Conservation (phyloP, 495 filamentous ascomycete species). For the Pseudevernia furfuracea region DNA sequence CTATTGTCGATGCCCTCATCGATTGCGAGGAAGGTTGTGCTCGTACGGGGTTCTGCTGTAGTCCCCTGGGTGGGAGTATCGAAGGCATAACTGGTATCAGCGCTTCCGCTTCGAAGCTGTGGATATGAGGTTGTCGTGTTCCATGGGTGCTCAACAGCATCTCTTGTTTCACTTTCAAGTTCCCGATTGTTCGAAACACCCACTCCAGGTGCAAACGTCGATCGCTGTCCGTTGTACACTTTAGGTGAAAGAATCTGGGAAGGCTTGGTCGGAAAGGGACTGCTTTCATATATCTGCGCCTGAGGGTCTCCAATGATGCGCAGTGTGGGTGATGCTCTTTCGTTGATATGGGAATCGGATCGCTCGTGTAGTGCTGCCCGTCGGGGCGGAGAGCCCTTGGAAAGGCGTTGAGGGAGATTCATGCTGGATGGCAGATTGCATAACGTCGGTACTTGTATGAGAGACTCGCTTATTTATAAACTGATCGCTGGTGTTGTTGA, state of each 20-base stretch:
- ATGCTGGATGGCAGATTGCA: constrained; percentile 20
- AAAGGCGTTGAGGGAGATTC: constrained; percentile 29
- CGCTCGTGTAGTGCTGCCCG: constrained; percentile 45
- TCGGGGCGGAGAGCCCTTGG: constrained; percentile 30
- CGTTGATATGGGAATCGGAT: constrained; percentile 45
- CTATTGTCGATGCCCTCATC: constrained; percentile 5
- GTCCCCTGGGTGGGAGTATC: not conserved
- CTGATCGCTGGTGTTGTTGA: not conserved
- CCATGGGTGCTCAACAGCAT: constrained; percentile 1
- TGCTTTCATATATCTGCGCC: constrained; percentile 37
- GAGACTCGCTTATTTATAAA: not conserved
- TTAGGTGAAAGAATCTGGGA: constrained; percentile 44
- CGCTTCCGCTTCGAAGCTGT: not conserved
- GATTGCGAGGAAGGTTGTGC: constrained; percentile 10
- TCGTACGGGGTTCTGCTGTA: constrained; percentile 7
- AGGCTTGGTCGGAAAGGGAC: constrained; percentile 47
- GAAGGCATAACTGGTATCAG: not conserved
- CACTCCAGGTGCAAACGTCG: constrained; percentile 14
- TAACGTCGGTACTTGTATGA: constrained; percentile 13
- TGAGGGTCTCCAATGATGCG: constrained; percentile 35
- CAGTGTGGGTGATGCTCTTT: constrained; percentile 29
- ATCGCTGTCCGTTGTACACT: constrained; percentile 10
- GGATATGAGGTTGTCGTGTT: not conserved
- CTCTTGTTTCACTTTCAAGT: constrained; percentile 5
- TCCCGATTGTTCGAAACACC: not conserved